These are phyloP conservation scores for Plectosphaerella plurivora DNA, from an alignment of 2,329 filamentous ascomycete species.

Conservation along the genomic window DNA sequence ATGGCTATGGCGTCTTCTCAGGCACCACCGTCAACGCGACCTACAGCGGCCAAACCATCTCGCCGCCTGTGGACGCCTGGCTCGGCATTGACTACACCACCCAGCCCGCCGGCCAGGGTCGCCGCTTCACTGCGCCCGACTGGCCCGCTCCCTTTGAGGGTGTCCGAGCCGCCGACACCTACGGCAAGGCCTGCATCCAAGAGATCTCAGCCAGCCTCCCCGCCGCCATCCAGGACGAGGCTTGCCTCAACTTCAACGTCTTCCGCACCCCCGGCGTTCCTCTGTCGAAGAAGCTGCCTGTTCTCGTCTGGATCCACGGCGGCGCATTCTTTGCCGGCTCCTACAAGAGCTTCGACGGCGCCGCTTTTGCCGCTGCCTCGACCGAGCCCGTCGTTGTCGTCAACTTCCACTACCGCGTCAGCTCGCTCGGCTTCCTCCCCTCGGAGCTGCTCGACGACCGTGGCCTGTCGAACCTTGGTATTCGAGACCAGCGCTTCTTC, in stretches of 20 bases:
- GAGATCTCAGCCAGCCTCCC: slow-evolving; percentile 16
- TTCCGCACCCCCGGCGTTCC: slow-evolving; percentile 28
- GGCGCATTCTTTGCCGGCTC: slow-evolving; percentile 28
- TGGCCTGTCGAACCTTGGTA: slow-evolving; percentile 43
- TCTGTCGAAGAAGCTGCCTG: slow-evolving; percentile 27
- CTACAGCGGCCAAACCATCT: slow-evolving; percentile 23
- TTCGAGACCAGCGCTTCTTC: slow-evolving; percentile 47
- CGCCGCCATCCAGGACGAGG: slow-evolving; percentile 22
- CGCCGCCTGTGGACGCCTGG: slow-evolving; percentile 34
- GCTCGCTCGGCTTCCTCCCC: slow-evolving; percentile 35
- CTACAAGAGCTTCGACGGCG: slow-evolving; percentile 28
- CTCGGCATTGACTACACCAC: slow-evolving; percentile 40
- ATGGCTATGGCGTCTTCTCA: slow-evolving; percentile 33
- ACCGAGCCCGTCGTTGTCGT: slow-evolving; percentile 36
- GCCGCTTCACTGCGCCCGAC: slow-evolving; percentile 33
- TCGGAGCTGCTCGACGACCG: slow-evolving; percentile 30
- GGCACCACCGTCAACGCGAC: slow-evolving; percentile 30
- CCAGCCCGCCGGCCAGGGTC: slow-evolving; percentile 30
- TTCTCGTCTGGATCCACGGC: slow-evolving; percentile 35
- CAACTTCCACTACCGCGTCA: slow-evolving; percentile 35
- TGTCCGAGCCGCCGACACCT: slow-evolving; percentile 27
- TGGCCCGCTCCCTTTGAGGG: slow-evolving; percentile 36
- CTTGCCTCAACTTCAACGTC: slow-evolving; percentile 35
- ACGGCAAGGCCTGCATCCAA: slow-evolving; percentile 39
- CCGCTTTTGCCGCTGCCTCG: slow-evolving; percentile 24